These are phyloP conservation scores for Eutypella sp. DNA, from an alignment of 2,329 filamentous ascomycete species.

Conservation along the genomic window DNA sequence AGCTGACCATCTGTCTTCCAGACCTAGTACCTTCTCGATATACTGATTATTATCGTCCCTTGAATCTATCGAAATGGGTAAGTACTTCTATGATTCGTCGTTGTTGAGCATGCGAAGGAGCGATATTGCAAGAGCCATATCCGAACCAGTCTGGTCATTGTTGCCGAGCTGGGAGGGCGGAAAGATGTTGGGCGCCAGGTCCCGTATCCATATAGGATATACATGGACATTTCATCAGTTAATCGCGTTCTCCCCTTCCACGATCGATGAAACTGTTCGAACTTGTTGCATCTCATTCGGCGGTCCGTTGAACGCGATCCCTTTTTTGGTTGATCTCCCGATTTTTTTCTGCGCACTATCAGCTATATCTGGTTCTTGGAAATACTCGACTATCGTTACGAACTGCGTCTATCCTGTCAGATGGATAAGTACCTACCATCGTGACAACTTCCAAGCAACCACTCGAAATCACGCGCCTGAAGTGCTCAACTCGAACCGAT, in stretches of 20 bases:
- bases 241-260: too few species aligned
- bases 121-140: conserved; percentile 17
- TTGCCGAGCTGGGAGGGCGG: conserved; percentile 13
- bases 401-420: conserved; percentile 22
- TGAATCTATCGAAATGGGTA: conserved; percentile 41
- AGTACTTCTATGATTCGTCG: conserved; percentile 30
- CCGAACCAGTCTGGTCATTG: conserved; percentile 5
- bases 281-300: conserved; percentile 16
- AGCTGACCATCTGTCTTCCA: conserved; percentile 20
- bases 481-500: conserved; percentile 50
- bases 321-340: conserved; percentile 40
- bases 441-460: conserved; percentile 39
- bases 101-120: conserved; percentile 16
- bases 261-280: too few species aligned
- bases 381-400: conserved; percentile 30
- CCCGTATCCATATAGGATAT: too few species aligned
- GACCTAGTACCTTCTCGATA: conserved; percentile 17
- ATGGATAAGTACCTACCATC: conserved; percentile 5
- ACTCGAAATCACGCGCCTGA: conserved; percentile 40
- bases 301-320: conserved; percentile 22
- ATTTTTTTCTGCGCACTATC: conserved; percentile 42
- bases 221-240: too few species aligned
- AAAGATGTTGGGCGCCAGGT: too few species aligned
- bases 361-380: conserved; percentile 29
- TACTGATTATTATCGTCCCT: conserved; percentile 23